Evolutionary conservation across 2,329 filamentous ascomycete species (phyloP), one percentile per base, ranked within the genome.

Genomic region (Cercospora sp.): DNA sequence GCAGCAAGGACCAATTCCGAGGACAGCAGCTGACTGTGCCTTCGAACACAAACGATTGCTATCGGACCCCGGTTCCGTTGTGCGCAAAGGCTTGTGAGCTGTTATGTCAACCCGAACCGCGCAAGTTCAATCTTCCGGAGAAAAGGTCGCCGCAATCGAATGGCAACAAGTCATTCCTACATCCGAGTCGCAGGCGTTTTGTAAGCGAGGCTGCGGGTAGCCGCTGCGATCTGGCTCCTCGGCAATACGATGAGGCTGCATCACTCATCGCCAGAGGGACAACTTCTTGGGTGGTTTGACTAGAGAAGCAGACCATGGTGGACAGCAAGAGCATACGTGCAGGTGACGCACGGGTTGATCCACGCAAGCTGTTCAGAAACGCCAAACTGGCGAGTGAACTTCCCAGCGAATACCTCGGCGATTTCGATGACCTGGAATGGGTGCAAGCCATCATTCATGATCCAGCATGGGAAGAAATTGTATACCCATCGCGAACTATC

Each of bases 381-480:
- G 48, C 48, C 13, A 13, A n/a, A 28, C 65, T 67, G 3, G 68
- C 65, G 6, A 65, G 61, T 23, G 65, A 69, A 30, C 67, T 69
- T 60, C 61, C 65, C n/a, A 57, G 62, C 23, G 65, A 69, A 36
- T 65, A 59, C 33, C 62, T 69, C 8, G 36, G 59, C 45, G 65
- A 69, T 58, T 63, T 69, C 60, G 61, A 66, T 36, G 39, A 61
- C 13, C 26, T 58, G 5, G 53, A 57, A 26, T 67, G 65, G 58
- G 63, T 64, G 6, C 62, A 67, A 59, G 60, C 53, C 1, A 66
- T 67, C 42, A 16, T 65, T 36, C 31, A 60, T 9, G 67, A 67
- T 45, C 57, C 57, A 12, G 33, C 36, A 6, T 64, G 64, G 23
- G 23, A 60, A 63, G 67, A 67, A 12, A 64, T 67, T 3, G 30